Base-by-base conservation (phyloP, 2,329 filamentous ascomycete species). In the Microcyclospora pomicola region DNA sequence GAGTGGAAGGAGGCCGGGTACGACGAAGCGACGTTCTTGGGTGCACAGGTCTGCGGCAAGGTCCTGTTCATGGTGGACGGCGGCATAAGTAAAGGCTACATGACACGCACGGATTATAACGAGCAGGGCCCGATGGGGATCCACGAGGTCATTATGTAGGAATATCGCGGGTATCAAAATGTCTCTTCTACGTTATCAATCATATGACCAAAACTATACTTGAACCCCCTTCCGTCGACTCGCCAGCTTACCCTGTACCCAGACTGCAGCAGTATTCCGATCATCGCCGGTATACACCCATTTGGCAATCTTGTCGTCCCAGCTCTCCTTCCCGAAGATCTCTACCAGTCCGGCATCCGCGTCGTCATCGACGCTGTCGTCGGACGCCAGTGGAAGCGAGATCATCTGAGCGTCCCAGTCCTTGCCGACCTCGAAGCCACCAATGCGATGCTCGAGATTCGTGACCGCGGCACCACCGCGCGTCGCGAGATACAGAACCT, bases 211-310 rank as follows among this genome's bases (percentile, higher is more conserved):
- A 24, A 24, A 5, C 19, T 24, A 31, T 9, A 31, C 30, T n/a
- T 40, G 36, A 14, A 48, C 48, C 1, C 42, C 45, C 11, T 43
- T 44, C 31, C 49, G 50, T 56, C 69, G 59, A 63, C 94, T 85
- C 34, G 95, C 91, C 58, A 92, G 60, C 45, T 76, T 65, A 2
- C 91, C 91, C 55, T 71, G 77, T 2, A 96, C 86, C 88, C 88
- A 98, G 5, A 98, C 91, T 49, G 71, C 77, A 50, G 71, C 71
- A 2, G 86, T 88, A 59, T 96, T 96, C 49, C 88, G 69, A 62
- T 96, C 91, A 65, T 96, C 87, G 0, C 91, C 91, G 47, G 75
- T 82, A 62, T 82, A 98, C 43, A 96, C 67, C 91, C 91, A 98
- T 67, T 98, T 98, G 37, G 84, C 82, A 9, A 96, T 64, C 53